Base-by-base conservation (phyloP, 768 basidiomycete genomes). In the Trametes villosa region DNA sequence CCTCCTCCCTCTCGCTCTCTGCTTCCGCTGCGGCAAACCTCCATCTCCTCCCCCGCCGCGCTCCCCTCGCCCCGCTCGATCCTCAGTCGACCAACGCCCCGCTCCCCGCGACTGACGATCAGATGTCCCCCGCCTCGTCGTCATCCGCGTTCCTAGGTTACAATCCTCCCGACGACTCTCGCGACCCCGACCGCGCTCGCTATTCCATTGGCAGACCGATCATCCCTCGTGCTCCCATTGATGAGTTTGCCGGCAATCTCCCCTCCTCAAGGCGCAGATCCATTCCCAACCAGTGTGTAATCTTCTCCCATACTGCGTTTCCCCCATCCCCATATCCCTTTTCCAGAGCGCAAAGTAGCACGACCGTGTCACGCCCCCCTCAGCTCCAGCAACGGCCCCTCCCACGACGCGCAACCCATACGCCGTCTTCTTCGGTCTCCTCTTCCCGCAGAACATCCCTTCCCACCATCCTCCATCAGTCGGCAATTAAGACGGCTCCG, bases 401-500 rank as follows among this genome's bases (percentile, higher is more conserved):
- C 42, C 65, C 59, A 27, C 64, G 67, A 33, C 67, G 67, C 9
- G 34, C 62, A 11, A 55, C 45, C 26, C 62, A 67, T 40, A 53
- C 68, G 20, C 58, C 70, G 2, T 53, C 68, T 24, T 62, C 71
- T 41, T 71, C 70, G 27, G 44, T 66, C 31, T 53, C 57, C 9
- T 70, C 70, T 18, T 66, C 62, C 33, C 68, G 67, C 27, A 67
- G 67, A 18, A 64, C 65, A 22, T 74, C 72, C 40, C 69, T 74
- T 51, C 71, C 71, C 41, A 55, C 67, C 44, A 67, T 70, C 51
- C 53, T 72, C 29, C 66, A 66, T 47, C 65, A 64, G 36, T 61
- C 69, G 36, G 22, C 68, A 48, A 56, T 64, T 26, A 54, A 53
- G 36, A 50, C 66, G 29, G 51, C 59, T 24, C 36, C 68, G 27